Conservation (phyloP, 225 moss, liverwort and hornwort genomes). For the Pseudoscleropodium purum region DNA sequence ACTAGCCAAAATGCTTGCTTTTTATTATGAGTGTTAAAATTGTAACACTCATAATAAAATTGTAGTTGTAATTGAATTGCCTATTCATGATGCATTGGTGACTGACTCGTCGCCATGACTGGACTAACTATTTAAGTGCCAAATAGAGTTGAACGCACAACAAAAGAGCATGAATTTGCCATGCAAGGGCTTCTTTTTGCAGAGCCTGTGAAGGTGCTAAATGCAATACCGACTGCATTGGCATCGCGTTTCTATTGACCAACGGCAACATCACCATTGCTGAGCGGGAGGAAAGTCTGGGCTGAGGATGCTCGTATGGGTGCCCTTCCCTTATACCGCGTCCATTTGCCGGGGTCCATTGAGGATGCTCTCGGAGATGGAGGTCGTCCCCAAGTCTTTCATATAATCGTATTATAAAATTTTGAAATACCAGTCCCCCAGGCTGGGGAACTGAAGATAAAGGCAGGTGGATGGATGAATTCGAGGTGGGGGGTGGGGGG, state of each 20-base stretch:
- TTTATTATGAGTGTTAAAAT: too few relatives aligned
- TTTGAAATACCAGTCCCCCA: too few relatives aligned
- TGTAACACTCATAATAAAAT: too few relatives aligned
- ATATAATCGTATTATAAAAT: background rate
- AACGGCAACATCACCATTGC: too few relatives aligned
- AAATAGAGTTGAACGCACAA: background rate
- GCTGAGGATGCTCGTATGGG: too few relatives aligned
- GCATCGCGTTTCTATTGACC: background rate
- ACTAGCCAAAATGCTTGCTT: background rate
- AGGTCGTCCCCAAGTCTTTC: background rate
- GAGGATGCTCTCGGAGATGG: background rate
- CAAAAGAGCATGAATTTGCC: background rate
- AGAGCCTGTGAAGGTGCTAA: fast-evolving
- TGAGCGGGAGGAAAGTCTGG: too few relatives aligned
- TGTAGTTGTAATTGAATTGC: too few relatives aligned
- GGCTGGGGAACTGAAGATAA: background rate
- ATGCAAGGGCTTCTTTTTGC: background rate
- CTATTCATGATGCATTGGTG: too few relatives aligned
- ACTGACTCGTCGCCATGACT: background rate
- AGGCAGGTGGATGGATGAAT: background rate
- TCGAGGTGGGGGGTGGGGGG: too few relatives aligned
- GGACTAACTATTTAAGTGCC: background rate
- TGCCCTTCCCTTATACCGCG: too few relatives aligned
- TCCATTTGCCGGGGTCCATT: background rate
- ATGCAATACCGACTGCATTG: background rate